Evolutionary conservation across 306 rosid genomes (phyloP).

Genomic region (cucumber (Cucumis sativus)): Cucumber_9930_V3 NC_026661.2:14896501-14897000

Average conservation of each 20-base stretch:
- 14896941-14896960: conserved; percentile 60
- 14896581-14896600: not conserved
- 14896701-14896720: not conserved
- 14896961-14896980: conserved; percentile 23
- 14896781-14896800: not conserved
- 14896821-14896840: conserved; percentile 53
- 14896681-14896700: not conserved
- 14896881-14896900: conserved; percentile 28
- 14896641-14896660: not conserved
- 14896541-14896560: not conserved
- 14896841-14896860: conserved; percentile 40
- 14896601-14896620: not conserved
- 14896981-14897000: not conserved
- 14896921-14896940: conserved; percentile 18
- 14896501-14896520: no score
- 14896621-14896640: not conserved
- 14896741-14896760: not conserved
- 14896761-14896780: not conserved
- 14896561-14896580: not conserved
- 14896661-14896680: not conserved
- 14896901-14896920: conserved; percentile 32
- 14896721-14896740: not conserved
- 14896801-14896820: conserved; percentile 38
- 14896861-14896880: conserved; percentile 22
- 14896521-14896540: not conserved